phyloP scores from a whole-genome alignment of 805 yeast species.

The Hanseniaspora singularis region DNA sequence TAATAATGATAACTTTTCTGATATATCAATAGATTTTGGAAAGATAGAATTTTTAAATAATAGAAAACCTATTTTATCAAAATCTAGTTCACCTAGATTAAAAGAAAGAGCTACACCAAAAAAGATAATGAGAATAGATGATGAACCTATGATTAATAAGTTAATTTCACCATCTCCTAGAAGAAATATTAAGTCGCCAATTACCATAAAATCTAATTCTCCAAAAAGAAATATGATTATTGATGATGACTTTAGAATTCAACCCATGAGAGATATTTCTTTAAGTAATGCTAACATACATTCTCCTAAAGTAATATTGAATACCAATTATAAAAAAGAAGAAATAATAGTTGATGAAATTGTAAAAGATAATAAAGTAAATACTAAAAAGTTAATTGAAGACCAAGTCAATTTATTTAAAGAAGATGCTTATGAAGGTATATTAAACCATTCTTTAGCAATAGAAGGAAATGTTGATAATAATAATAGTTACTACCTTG shows the following conservation, averaged over 20 bases:
- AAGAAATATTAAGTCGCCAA: not conserved
- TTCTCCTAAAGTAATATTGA: not conserved
- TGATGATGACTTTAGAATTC: not conserved
- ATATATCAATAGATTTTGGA: constrained; percentile 10
- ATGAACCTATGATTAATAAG: no score
- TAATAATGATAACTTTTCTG: constrained; percentile 3
- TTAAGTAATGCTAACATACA: constrained; percentile 8
- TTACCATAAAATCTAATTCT: not conserved
- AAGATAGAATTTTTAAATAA: not conserved
- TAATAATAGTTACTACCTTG: no score
- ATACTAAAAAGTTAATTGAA: not conserved
- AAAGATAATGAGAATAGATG: not conserved
- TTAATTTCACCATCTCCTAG: not conserved
- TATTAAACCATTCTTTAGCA: not conserved
- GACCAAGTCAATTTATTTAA: not conserved
- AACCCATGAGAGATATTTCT: constrained; percentile 2
- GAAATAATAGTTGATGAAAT: not conserved
- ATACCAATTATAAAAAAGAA: not conserved
- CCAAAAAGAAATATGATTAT: constrained; percentile 6
- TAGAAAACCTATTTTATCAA: not conserved
- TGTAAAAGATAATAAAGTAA: not conserved
- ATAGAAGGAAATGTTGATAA: not conserved
- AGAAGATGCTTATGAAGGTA: constrained; percentile 1
- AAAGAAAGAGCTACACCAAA: not conserved
- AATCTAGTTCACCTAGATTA: not conserved